Conservation (phyloP, 345 rosid genomes). For the Triadica sebifera region DNA sequence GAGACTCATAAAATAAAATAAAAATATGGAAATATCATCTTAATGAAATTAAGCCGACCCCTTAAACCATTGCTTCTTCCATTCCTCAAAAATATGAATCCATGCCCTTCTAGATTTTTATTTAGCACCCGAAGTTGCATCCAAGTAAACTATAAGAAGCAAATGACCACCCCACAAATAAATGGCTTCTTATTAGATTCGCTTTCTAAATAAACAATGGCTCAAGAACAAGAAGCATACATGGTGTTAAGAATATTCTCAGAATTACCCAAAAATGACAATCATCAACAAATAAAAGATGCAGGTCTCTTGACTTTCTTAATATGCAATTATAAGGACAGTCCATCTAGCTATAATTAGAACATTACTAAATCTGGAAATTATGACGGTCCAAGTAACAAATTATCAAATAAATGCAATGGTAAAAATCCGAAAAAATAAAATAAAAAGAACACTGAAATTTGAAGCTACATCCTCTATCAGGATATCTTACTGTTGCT, state of each 20-base stretch:
- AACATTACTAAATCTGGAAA: neutral
- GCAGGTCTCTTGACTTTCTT: neutral
- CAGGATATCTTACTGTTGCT: conserved; percentile 31
- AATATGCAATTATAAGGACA: neutral
- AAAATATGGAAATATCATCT: neutral
- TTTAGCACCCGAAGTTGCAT: too few species aligned
- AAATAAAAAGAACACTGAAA: neutral
- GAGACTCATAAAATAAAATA: neutral
- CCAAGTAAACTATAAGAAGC: too few species aligned
- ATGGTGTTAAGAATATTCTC: too few species aligned
- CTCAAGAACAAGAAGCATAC: neutral
- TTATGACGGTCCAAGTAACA: neutral
- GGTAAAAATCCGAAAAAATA: neutral
- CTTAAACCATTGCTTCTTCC: neutral
- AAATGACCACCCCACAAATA: too few species aligned
- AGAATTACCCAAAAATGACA: neutral
- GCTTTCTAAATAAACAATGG: too few species aligned
- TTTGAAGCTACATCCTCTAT: neutral
- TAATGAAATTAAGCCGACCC: neutral
- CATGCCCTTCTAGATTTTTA: too few species aligned
- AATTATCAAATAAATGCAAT: neutral
- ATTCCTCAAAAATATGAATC: too few species aligned
- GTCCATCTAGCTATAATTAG: neutral
- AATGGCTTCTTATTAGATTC: too few species aligned
- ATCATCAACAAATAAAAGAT: neutral